These are phyloP conservation scores for Sanghuangporus weigelae DNA, from an alignment of 1,284 basidiomycete species.

Conservation along the genomic window DNA sequence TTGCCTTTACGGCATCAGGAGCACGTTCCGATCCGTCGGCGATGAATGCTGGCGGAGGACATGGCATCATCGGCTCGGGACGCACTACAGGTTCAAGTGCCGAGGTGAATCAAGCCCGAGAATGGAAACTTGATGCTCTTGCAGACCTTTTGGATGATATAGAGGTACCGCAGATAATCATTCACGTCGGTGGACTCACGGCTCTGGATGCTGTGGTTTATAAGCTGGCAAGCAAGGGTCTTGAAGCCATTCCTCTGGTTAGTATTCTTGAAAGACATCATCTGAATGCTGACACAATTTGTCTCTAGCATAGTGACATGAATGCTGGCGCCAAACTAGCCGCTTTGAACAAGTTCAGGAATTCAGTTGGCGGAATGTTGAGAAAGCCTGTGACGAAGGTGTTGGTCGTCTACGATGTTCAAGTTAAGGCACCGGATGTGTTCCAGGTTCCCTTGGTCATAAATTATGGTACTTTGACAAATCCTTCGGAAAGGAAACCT, in stretches of 20 bases:
- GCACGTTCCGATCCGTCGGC: slow-evolving; percentile 59
- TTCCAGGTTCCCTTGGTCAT: slow-evolving; percentile 87
- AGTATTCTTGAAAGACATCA: slow-evolving; percentile 24
- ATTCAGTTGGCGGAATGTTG: slow-evolving; percentile 46
- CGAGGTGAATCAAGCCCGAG: slow-evolving; percentile 84
- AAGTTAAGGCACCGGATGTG: slow-evolving; percentile 84
- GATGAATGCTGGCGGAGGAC: slow-evolving; percentile 52
- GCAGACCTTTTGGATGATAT: slow-evolving; percentile 91
- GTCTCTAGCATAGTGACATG: slow-evolving; percentile 77
- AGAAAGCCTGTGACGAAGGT: slow-evolving; percentile 64
- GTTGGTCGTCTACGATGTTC: slow-evolving; percentile 87
- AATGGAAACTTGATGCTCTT: slow-evolving; percentile 96
- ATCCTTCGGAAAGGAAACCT: neutral
- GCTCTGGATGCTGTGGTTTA: slow-evolving; percentile 84
- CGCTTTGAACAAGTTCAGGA: slow-evolving; percentile 76
- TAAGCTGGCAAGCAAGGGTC: slow-evolving; percentile 79
- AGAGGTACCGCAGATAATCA: slow-evolving; percentile 78
- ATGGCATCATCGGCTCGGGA: slow-evolving; percentile 89
- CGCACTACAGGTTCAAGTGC: slow-evolving; percentile 65
- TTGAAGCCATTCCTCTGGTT: slow-evolving; percentile 82
- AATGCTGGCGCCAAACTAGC: slow-evolving; percentile 74
- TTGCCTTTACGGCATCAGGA: slow-evolving; percentile 79
- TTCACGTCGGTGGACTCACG: slow-evolving; percentile 85
- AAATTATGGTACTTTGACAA: slow-evolving; percentile 66
- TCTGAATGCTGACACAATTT: neutral